Conservation (phyloP, 208 protist genomes). For the Wallacemonas sp. region DNA sequence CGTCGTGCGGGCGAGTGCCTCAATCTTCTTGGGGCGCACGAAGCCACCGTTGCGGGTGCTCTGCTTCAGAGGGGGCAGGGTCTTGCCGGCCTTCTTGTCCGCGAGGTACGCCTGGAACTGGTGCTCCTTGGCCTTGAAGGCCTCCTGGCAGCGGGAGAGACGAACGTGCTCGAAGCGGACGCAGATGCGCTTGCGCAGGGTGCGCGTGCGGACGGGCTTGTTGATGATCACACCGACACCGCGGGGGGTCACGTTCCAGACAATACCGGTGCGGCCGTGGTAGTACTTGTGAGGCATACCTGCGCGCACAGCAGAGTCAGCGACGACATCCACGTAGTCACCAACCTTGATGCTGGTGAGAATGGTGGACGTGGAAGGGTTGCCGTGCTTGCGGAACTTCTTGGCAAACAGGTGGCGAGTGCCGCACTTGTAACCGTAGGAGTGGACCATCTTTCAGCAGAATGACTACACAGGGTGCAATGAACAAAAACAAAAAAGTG, state of each 20-base stretch:
- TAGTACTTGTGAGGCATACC: slow-evolving; percentile 99
- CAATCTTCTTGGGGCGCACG: slow-evolving; percentile 70
- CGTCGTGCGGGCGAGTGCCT: slow-evolving; percentile 74
- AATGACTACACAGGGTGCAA: slow-evolving; percentile 20
- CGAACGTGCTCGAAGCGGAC: slow-evolving; percentile 99
- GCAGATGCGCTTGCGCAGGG: slow-evolving; percentile 99
- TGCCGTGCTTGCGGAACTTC: slow-evolving; percentile 95
- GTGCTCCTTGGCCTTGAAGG: slow-evolving; percentile 86
- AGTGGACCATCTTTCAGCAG: slow-evolving; percentile 70
- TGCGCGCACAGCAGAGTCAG: slow-evolving; percentile 98
- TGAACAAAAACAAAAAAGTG: neutral
- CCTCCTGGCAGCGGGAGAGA: slow-evolving; percentile 92
- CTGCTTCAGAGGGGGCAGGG: slow-evolving; percentile 64
- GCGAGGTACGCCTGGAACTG: slow-evolving; percentile 68
- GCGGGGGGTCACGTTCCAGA: slow-evolving; percentile 99
- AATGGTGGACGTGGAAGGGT: slow-evolving; percentile 94
- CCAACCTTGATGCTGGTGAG: slow-evolving; percentile 97
- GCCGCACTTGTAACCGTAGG: slow-evolving; percentile 96
- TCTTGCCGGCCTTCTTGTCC: slow-evolving; percentile 84
- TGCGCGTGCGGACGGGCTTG: slow-evolving; percentile 97
- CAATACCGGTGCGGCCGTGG: slow-evolving; percentile 99
- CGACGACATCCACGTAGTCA: slow-evolving; percentile 99
- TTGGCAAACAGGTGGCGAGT: slow-evolving; percentile 97
- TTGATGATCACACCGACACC: slow-evolving; percentile 99
- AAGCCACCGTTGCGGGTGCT: slow-evolving; percentile 76